Evolutionary conservation across 2,329 filamentous ascomycete genomes (phyloP), one percentile per base, ranked within the genome.

Genomic region (Pseudocercospora macadamiae): DNA sequence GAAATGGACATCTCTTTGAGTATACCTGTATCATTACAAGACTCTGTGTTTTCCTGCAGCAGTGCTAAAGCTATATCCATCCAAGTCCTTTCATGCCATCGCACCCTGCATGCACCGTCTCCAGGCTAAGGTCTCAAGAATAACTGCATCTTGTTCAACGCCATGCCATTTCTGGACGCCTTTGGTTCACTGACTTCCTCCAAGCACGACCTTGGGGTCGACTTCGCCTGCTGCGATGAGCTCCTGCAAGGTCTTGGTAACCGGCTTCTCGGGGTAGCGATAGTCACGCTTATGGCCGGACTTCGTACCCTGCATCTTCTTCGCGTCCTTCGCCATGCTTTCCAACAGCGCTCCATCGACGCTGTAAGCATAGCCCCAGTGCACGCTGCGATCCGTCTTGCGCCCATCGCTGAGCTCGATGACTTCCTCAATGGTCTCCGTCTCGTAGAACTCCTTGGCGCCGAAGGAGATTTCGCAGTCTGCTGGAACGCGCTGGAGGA

Each of bases 401-500:
- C 36, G 34, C 25, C 57, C 57, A 7, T 61, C 58, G 2, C 42
- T 16, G 14, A 59, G 42, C 10, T 44, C 57, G 10, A 61, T 48
- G 5, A 57, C 26, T 36, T 53, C 55, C 45, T 62, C 37, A 25
- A 62, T 59, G 37, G 57, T 59, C 8, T 58, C 54, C 23, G 53
- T 44, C 54, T 65, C 63, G 14, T 55, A 55, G 3, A 54, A 55
- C 18, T 32, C 48, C 26, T 53, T 36, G 4, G 56, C 44, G 4
- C 58, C 63, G 32, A 60, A 62, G 10, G 56, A 28, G 16, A 65
- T 12, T 48, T 59, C 36, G 45, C 61, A 63, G 7, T 53, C 26
- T 6, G 45, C 53, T 10, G 63, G 63, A n/a, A 65, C 48, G 18
- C 63, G 61, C 44, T 65, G 65, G 74, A 62, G 55, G 37, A 64